phyloP scores from a whole-genome alignment of 805 yeast species.

The Ogataea haglerorum region DNA sequence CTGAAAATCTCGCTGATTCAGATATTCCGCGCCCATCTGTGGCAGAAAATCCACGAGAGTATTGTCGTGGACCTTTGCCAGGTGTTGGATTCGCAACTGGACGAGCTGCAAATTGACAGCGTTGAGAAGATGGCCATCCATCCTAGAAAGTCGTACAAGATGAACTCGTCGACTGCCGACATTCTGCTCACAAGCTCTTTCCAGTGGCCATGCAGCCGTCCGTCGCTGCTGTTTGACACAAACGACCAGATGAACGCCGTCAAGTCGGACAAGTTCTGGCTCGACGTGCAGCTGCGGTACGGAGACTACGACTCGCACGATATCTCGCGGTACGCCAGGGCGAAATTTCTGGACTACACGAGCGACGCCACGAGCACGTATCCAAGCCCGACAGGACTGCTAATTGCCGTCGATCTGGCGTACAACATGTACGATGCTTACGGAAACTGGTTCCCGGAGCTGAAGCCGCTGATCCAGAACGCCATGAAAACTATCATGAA shows the following conservation, averaged over 20 bases:
- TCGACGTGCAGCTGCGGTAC: constrained; percentile 90
- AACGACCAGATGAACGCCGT: constrained; percentile 61
- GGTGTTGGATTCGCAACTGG: constrained; percentile 83
- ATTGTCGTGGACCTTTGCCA: constrained; percentile 91
- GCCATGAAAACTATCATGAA: constrained; percentile 94
- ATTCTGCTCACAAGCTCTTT: constrained; percentile 69
- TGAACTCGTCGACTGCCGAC: constrained; percentile 96
- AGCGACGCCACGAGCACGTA: constrained; percentile 80
- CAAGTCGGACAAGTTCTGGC: constrained; percentile 75
- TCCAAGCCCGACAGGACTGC: constrained; percentile 90
- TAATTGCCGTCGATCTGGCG: constrained; percentile 89
- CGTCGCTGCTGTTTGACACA: constrained; percentile 72
- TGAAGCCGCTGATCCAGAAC: constrained; percentile 83
- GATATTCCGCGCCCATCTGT: constrained; percentile 93
- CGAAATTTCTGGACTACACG: constrained; percentile 91
- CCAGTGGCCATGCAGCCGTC: constrained; percentile 80
- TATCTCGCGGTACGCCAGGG: constrained; percentile 87
- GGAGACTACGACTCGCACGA: constrained; percentile 99
- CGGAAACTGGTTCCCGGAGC: constrained; percentile 97
- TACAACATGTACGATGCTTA: constrained; percentile 95
- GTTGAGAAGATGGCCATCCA: constrained; percentile 92
- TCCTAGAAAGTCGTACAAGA: constrained; percentile 94
- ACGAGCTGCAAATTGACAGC: constrained; percentile 73
- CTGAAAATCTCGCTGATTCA: constrained; percentile 92
- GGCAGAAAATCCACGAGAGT: constrained; percentile 99